Percentiles rank a stretch among this genome's conserved stretches.
Conservation (phyloP, 495 filamentous ascomycete genomes). For the Pseudomonodictys pantanalensis region DNA sequence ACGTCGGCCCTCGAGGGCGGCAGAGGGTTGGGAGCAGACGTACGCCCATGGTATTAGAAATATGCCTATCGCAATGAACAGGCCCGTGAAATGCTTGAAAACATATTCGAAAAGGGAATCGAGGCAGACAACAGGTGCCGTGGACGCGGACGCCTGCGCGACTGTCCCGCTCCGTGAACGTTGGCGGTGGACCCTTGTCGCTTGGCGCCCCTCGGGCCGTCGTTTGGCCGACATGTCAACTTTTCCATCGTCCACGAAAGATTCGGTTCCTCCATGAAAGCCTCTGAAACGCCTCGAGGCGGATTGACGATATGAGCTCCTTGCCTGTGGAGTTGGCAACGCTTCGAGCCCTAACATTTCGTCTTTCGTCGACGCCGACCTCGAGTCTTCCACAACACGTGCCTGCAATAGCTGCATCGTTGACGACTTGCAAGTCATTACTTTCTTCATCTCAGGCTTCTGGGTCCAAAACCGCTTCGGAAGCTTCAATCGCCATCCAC, state of each 20-base stretch:
- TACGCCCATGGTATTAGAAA: conserved; percentile 29
- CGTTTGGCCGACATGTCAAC: neutral
- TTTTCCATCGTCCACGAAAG: neutral
- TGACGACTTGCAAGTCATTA: conserved; percentile 38
- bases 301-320: conserved; percentile 3
- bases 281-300: no score
- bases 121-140: neutral
- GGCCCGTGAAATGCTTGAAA: neutral
- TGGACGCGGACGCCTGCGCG: neutral
- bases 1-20: conserved; percentile 20
- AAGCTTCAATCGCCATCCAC: conserved; percentile 64
- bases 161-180: neutral
- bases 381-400: conserved; percentile 37
- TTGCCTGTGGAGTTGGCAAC: conserved; percentile 19
- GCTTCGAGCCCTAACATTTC: conserved; percentile 38
- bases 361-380: conserved; percentile 37
- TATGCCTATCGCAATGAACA: conserved; percentile 22
- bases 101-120: conserved; percentile 22
- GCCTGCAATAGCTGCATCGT: conserved; percentile 31
- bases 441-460: conserved; percentile 31
- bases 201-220: neutral
- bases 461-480: conserved; percentile 55
- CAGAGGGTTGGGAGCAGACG: neutral
- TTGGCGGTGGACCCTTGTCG: neutral
- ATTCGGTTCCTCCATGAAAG: no score